These are phyloP conservation scores for Penicillium subrubescens DNA, from an alignment of 495 filamentous ascomycete genomes.

Conservation along the genomic window DNA sequence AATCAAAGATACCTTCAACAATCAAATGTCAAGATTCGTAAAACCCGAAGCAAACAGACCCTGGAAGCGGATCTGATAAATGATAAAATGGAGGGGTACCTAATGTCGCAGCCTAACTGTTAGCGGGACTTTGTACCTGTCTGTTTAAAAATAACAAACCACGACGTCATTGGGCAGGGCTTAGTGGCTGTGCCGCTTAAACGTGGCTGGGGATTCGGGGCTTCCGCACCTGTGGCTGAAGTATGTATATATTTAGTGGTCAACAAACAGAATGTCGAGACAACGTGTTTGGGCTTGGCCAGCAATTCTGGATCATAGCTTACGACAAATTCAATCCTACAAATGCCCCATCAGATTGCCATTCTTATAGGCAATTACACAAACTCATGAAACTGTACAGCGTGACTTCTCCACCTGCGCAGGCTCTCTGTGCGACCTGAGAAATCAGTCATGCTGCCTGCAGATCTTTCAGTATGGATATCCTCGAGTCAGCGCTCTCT, in stretches of 20 bases:
- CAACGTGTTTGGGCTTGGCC: not conserved
- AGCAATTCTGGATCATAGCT: not conserved
- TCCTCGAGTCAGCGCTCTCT: not conserved
- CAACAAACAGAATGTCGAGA: not conserved
- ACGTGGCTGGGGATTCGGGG: slow-evolving; percentile 11
- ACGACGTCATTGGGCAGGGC: slow-evolving; percentile 17
- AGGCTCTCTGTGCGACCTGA: slow-evolving; percentile 22
- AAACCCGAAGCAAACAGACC: not conserved
- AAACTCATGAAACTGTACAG: slow-evolving; percentile 7
- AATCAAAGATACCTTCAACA: not conserved
- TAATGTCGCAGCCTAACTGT: slow-evolving; percentile 36
- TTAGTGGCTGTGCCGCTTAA: slow-evolving; percentile 16
- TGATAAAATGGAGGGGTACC: slow-evolving; percentile 18
- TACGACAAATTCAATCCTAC: not conserved
- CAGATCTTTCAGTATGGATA: slow-evolving; percentile 8
- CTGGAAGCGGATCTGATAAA: not conserved
- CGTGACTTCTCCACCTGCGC: slow-evolving; percentile 29
- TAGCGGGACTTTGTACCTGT: slow-evolving; percentile 23
- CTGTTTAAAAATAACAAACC: slow-evolving; percentile 27
- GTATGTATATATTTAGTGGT: not conserved
- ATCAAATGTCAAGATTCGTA: not conserved
- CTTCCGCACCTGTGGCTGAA: slow-evolving; percentile 14
- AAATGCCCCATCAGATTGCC: not conserved
- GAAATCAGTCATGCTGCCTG: slow-evolving; percentile 18
- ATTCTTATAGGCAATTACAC: slow-evolving; percentile 13